phyloP scores from a whole-genome alignment of 768 basidiomycete genomes.

The Boletus speciosus region DNA sequence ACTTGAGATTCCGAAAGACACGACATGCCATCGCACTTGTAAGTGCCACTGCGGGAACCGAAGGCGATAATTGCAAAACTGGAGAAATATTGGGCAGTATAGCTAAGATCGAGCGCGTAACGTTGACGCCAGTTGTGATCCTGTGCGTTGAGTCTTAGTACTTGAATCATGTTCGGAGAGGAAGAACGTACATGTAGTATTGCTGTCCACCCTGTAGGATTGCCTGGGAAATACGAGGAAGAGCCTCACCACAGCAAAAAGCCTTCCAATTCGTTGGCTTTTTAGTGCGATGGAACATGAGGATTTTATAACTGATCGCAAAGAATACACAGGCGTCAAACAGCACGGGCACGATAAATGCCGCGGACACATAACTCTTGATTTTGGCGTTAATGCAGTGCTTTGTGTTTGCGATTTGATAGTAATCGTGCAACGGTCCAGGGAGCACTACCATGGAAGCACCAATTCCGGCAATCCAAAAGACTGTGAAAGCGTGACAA shows the following conservation, averaged over 20 bases:
- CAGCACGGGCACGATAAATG: conserved; percentile 27
- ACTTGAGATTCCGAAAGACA: conserved; percentile 35
- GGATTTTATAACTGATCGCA: conserved; percentile 32
- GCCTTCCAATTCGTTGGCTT: conserved; percentile 12
- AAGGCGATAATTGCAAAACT: conserved; percentile 22
- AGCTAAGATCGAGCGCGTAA: conserved; percentile 23
- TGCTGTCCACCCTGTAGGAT: conserved; percentile 37
- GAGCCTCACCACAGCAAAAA: conserved; percentile 21
- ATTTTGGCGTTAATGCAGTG: conserved; percentile 29
- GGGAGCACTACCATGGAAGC: conserved; percentile 27
- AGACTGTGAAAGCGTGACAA: conserved; percentile 21
- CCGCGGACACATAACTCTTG: conserved; percentile 24
- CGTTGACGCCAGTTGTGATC: conserved; percentile 32
- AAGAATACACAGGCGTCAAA: conserved; percentile 35
- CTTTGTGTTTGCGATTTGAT: conserved; percentile 31
- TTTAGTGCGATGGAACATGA: conserved; percentile 13
- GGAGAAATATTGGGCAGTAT: conserved; percentile 18
- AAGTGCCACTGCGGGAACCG: conserved; percentile 28
- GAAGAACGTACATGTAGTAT: conserved; percentile 35
- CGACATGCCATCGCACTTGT: conserved; percentile 33
- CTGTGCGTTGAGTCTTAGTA: conserved; percentile 16
- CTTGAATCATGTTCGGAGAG: not conserved
- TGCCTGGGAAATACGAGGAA: conserved; percentile 33
- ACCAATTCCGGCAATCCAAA: conserved; percentile 34
- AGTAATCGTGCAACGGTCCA: conserved; percentile 19